Base-by-base conservation (phyloP, 164 flowering plant genomes). In the Aristolochia californica region DNA sequence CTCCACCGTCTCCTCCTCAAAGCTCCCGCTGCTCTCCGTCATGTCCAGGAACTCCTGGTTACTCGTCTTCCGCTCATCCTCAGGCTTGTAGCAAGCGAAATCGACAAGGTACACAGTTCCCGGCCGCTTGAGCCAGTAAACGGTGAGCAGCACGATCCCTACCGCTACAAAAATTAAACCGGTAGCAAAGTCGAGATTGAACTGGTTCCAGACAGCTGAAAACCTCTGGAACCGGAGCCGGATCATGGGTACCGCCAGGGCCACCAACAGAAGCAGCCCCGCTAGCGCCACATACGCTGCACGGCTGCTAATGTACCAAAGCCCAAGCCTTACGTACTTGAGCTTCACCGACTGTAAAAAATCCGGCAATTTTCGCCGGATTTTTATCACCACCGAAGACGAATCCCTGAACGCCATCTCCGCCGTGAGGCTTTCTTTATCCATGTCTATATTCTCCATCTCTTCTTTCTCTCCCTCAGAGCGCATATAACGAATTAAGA, bases 321-420 rank as follows among this genome's bases (percentile, higher is more conserved):
- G 79, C 0, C 94, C 96, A 23, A 85, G 68, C 45, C 81, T 84
- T 1, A 88, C 97, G 56, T 88, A 88, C 62, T 88, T 86, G 58
- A 86, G 89, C 89, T 88, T 88, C 57, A 88, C 94, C 0, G 94
- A 86, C 62, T 81, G 84, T 12, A 88, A 53, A 25, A 75, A 80
- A 51, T 80, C 84, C 24, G 84, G 84, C 51, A 77, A 53, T 2
- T 62, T 64, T 22, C 69, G 80, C 51, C 86, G 80, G 74, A 88
- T 88, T 55, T 66, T 86, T 65, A 88, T 86, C 5, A 88, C 94
- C 24, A 77, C 70, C 0, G 97, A 84, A 0, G 86, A 72, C 0
- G 81, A 67, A 62, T 88, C 93, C 61, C 72, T 76, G 57, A 82
- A 82, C 5, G 75, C 88, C 85, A 88, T 73, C 66, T 88, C 93